phyloP scores from a whole-genome alignment of 2,329 filamentous ascomycete genomes.

The Cadophora luteo-olivacea region DNA sequence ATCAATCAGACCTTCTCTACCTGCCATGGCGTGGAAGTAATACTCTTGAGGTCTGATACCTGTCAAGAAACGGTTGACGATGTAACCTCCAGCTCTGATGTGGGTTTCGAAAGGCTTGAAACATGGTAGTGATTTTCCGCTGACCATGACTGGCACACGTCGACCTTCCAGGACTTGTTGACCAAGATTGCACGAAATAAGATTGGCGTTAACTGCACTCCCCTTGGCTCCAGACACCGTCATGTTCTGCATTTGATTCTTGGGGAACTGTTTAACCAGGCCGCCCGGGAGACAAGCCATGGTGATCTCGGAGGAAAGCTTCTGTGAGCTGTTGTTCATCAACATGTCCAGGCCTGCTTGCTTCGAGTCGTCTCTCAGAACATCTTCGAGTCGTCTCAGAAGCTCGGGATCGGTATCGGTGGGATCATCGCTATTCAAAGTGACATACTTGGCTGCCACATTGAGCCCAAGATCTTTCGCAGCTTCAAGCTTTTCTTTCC shows the following conservation, averaged over 20 bases:
- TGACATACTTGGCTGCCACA: slow-evolving; percentile 88
- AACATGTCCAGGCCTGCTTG: slow-evolving; percentile 89
- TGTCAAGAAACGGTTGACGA: slow-evolving; percentile 95
- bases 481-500: slow-evolving; percentile 71
- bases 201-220: slow-evolving; percentile 88
- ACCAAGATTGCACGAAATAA: slow-evolving; percentile 96
- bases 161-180: slow-evolving; percentile 96
- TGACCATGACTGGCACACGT: slow-evolving; percentile 96
- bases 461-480: slow-evolving; percentile 75
- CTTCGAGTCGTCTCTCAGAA: slow-evolving; percentile 88
- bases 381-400: slow-evolving; percentile 81
- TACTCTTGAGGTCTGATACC: slow-evolving; percentile 97
- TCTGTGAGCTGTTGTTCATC: slow-evolving; percentile 73
- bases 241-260: slow-evolving; percentile 99
- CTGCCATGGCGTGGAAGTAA: slow-evolving; percentile 99
- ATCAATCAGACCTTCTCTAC: slow-evolving; percentile 96
- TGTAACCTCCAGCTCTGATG: slow-evolving; percentile 88
- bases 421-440: slow-evolving; percentile 69
- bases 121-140: slow-evolving; percentile 93
- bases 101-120: slow-evolving; percentile 93
- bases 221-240: slow-evolving; percentile 97
- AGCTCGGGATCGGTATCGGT: slow-evolving; percentile 74
- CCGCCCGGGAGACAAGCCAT: slow-evolving; percentile 79
- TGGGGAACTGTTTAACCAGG: slow-evolving; percentile 89
- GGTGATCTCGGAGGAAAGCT: slow-evolving; percentile 81